Evolutionary conservation across 2,329 filamentous ascomycete genomes (phyloP), one percentile per base, ranked within the genome.

Genomic region (Aureobasidium leucospermi): DNA sequence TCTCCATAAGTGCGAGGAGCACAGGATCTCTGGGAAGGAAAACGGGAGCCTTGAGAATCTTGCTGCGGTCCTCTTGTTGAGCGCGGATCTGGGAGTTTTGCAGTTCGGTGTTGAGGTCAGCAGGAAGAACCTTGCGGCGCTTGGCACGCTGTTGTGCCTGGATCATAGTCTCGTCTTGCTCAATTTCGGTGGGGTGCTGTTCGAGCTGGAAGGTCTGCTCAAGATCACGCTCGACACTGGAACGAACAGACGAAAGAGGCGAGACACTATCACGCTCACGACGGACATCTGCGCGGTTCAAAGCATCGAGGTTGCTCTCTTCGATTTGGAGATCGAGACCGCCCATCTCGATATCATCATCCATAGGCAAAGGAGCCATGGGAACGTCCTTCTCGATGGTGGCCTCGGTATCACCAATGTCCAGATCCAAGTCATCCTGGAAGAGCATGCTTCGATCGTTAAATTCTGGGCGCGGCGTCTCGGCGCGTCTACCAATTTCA

Each of bases 11-110:
- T 36, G 90, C 89, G 32, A 97, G 81, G 13, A 97, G 80, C 58
- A 93, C 85, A 1, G 92, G 90, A 66, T 99, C 91, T 41, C 89
- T 85, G 1, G 93, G 90, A 46, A 99, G 79, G 74, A 95, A 96
- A 0, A 86, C 85, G 6, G 89, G 85, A 1, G 87, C 83, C 73
- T 88, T 92, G 60, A 96, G 79, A 63, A 97, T 97, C 67, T 88
- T 90, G 47, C 90, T 87, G 64, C 89, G 88, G 70, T 96, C 90
- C 60, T 85, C 81, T 71, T 96, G 91, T 71, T 95, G 90, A 64
- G 88, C 85, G 71, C 90, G 90, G 74, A 99, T 91, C 65, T 93
- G 85, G 34, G 79, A 80, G 66, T 81, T 88, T 10, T 86, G 85
- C 36, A 96, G 81, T 68, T 90, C 85, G 19, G 90, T 96, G 64